Evolutionary conservation across 306 rosid species (phyloP).

Genomic region (Clitoria ternatea): DNA sequence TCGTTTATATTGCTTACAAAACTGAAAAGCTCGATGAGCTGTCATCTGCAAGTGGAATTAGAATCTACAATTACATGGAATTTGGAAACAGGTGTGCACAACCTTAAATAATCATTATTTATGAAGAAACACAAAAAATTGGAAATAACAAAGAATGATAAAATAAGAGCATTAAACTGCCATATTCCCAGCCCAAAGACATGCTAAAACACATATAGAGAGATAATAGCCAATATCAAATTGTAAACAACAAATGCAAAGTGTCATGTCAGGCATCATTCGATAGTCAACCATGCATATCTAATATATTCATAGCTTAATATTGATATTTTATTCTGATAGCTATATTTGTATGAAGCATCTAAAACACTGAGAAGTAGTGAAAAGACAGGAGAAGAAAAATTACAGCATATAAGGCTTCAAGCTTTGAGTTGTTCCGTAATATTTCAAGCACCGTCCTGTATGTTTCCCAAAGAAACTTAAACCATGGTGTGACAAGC

Average conservation of each 20-base stretch:
- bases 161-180: not conserved
- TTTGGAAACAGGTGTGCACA: not conserved
- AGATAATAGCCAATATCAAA: not conserved
- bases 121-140: not conserved
- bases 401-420: constrained; percentile 86
- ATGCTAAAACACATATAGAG: not conserved
- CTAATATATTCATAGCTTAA: not conserved
- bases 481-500: constrained; percentile 96
- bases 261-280: not conserved
- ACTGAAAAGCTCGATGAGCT: constrained; percentile 98
- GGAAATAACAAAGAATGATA: not conserved
- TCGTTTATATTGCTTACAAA: constrained; percentile 93
- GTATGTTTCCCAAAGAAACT: constrained; percentile 96
- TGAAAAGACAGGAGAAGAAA: not conserved
- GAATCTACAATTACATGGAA: not conserved
- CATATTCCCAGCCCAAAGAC: not conserved
- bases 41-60: constrained; percentile 68
- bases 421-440: constrained; percentile 93
- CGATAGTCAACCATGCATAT: not conserved
- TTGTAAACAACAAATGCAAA: not conserved
- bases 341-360: not conserved
- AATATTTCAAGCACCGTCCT: constrained; percentile 92
- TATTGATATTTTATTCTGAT: not conserved
- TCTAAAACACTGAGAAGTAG: not conserved
- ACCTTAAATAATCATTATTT: not conserved